These are phyloP conservation scores for Wickerhamomyces rabaulensis DNA, from an alignment of 805 yeast species.

Conservation along the genomic window DNA sequence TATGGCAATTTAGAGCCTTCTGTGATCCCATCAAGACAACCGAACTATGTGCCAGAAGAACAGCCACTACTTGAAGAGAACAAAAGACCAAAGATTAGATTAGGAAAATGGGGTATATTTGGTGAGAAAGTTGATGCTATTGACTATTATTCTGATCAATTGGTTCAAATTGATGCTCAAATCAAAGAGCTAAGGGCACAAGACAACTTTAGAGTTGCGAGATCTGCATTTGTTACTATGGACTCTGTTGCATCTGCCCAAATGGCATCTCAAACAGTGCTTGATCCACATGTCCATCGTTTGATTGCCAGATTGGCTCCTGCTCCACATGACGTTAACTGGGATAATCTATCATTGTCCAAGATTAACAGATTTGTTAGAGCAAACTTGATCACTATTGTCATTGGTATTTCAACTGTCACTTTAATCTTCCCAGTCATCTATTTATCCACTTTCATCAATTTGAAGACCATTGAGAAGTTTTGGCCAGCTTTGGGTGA, in stretches of 20 bases:
- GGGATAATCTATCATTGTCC: conserved; percentile 86
- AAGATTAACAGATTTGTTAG: conserved; percentile 65
- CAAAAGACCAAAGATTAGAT: conserved; percentile 55
- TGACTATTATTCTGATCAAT: conserved; percentile 62
- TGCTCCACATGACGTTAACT: conserved; percentile 90
- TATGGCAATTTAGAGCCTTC: conserved; percentile 18
- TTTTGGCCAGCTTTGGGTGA: conserved; percentile 82
- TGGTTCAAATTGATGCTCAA: conserved; percentile 65
- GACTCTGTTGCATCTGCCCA: conserved; percentile 94
- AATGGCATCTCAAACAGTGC: conserved; percentile 91
- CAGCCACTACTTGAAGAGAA: conserved; percentile 5
- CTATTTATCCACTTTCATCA: conserved; percentile 76
- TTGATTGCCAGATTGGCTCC: conserved; percentile 85
- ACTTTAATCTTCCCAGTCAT: conserved; percentile 79
- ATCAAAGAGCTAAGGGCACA: conserved; percentile 32
- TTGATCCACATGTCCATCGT: conserved; percentile 84
- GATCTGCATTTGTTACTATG: conserved; percentile 93
- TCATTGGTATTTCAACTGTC: conserved; percentile 65
- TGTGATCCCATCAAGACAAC: conserved; percentile 9
- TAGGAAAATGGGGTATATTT: conserved; percentile 55
- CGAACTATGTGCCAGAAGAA: conserved; percentile 9
- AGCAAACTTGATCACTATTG: conserved; percentile 55
- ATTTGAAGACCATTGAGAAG: conserved; percentile 68
- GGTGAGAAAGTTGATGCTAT: conserved; percentile 81
- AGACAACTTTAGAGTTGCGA: conserved; percentile 30